A percentile compares a stretch with the other conserved stretches of the same genome.
phyloP scores from a whole-genome alignment of 202 grass and related monocot species.

The Eragrostis tef region DNA sequence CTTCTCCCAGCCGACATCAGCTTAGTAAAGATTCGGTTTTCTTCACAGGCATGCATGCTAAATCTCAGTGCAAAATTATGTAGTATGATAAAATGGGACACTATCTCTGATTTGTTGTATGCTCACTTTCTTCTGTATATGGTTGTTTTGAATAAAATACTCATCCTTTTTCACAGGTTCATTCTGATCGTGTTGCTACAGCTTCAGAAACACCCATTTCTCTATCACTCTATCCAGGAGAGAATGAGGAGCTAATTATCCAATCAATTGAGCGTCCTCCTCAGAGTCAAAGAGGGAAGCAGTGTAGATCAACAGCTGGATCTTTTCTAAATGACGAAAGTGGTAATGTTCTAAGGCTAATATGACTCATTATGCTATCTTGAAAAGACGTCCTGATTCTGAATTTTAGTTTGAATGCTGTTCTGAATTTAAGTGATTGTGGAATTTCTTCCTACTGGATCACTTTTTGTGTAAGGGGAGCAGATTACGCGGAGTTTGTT shows the following conservation, averaged over 20 bases:
- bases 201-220: slow-evolving; percentile 38
- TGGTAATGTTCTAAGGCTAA: background rate
- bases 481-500: background rate
- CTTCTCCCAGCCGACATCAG: slow-evolving; percentile 27
- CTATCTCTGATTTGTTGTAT: background rate
- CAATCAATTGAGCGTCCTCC: background rate
- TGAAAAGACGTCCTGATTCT: background rate
- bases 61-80: slow-evolving; percentile 18
- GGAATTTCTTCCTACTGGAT: too few relatives aligned
- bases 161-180: slow-evolving; percentile 18
- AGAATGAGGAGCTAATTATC: slow-evolving; percentile 33
- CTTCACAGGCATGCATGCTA: slow-evolving; percentile 29
- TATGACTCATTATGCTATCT: background rate
- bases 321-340: background rate
- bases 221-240: slow-evolving; percentile 40
- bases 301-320: slow-evolving; percentile 23
- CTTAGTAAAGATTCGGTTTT: slow-evolving; percentile 38
- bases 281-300: slow-evolving; percentile 17
- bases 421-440: background rate
- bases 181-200: slow-evolving; percentile 16
- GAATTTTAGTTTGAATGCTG: background rate
- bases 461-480: background rate
- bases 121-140: too few relatives aligned
- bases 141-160: too few relatives aligned
- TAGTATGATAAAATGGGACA: background rate